Base-by-base conservation (phyloP, 2,329 filamentous ascomycete species). In the Trichoderma koningiopsis region DNA sequence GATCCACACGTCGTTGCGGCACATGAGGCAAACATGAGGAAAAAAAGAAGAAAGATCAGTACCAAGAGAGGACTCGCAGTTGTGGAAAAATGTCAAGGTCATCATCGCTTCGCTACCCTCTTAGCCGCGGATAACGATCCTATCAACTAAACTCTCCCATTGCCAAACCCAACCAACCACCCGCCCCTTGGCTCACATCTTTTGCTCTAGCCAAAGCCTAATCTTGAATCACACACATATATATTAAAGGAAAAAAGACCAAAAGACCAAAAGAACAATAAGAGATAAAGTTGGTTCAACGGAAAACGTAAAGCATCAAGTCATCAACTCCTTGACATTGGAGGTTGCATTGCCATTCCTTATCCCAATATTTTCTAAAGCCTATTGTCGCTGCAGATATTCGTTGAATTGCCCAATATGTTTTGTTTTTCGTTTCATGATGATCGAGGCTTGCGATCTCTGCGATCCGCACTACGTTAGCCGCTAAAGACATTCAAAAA, bases 371-470 rank as follows among this genome's bases (percentile, higher is more conserved):
- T 55, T 60, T 40, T 68, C 56, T 61, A 68, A 57, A 56, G 59
- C 59, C 58, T 33, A 61, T 61, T 59, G 66, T 63, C 66, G 59
- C 49, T 68, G 61, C 61, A 43, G 33, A 53, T 55, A 24, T 64
- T 60, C 59, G 47, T 40, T 55, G 52, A 63, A 58, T 43, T 33
- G 37, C 40, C 47, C 29, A 57, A 55, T 47, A 14, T 55, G 40
- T 43, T 8, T 43, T 43, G 6, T n/a, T 43, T 10, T 43, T 35
- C 33, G 33, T 55, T 52, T 73, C 74, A 69, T 69, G 75, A 61
- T 68, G 75, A 66, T 68, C 76, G 74, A 66, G 49, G 71, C 74
- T 77, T 77, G 60, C 76, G 76, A 69, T 77, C 76, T 61, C 76
- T 77, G 37, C 29, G 24, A 29, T 27, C 31, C 66, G 40, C 40